Conservation (phyloP, 2,329 filamentous ascomycete species). For the Ophiostoma perfectum region DNA sequence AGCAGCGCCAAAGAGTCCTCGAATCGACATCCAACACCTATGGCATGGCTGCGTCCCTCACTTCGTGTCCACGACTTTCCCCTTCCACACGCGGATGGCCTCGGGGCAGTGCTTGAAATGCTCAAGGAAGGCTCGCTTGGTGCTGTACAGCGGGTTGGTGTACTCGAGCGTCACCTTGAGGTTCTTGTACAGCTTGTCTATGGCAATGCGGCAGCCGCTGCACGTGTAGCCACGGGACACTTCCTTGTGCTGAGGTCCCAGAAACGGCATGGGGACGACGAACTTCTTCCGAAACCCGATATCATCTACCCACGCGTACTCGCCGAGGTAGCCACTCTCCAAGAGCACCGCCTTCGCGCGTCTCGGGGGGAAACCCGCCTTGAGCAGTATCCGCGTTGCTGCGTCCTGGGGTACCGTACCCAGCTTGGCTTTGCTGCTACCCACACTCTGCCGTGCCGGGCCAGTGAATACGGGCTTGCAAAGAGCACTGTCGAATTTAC, state of each 20-base stretch:
- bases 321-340: constrained; percentile 10
- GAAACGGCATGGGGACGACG: constrained; percentile 17
- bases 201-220: constrained; percentile 3
- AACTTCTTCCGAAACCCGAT: not conserved
- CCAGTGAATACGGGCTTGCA: not conserved
- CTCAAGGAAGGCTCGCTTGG: constrained; percentile 5
- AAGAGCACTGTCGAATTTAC: not conserved
- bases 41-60: no score
- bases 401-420: constrained; percentile 13
- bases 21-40: no score
- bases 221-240: constrained; percentile 12
- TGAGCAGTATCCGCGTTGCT: constrained; percentile 1
- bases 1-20: no score
- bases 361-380: constrained; percentile 1
- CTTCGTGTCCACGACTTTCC: no score
- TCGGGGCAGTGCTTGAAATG: constrained; percentile 14
- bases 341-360: not conserved
- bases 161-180: constrained; percentile 11
- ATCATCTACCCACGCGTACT: constrained; percentile 13
- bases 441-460: not conserved
- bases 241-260: not conserved
- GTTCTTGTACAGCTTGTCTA: not conserved
- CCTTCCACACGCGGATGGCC: constrained; percentile 12
- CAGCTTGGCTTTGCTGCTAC: not conserved
- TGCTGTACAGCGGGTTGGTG: constrained; percentile 14